Evolutionary conservation across 2,329 filamentous ascomycete species (phyloP).

Genomic region (Fusarium pseudocircinatum): DNA sequence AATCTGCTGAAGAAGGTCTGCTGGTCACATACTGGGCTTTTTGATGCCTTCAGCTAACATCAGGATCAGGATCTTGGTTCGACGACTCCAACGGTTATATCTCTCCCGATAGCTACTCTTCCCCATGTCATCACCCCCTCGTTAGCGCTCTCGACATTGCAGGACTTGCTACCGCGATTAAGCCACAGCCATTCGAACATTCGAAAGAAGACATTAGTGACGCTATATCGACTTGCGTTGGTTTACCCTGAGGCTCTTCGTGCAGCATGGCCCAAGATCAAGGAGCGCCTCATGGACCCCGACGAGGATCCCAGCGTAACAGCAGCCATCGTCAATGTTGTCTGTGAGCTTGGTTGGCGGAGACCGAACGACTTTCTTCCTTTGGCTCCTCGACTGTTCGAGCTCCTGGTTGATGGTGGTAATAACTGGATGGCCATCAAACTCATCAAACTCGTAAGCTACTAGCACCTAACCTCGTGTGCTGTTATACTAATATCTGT

Average conservation of each 20-base stretch:
- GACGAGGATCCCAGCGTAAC: conserved; percentile 92
- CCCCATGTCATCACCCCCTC: conserved; percentile 94
- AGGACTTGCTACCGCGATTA: conserved; percentile 86
- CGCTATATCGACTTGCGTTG: conserved; percentile 89
- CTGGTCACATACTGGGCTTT: background rate
- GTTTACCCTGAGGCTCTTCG: conserved; percentile 96
- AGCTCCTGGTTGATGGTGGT: conserved; percentile 87
- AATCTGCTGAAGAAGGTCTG: conserved; percentile 92
- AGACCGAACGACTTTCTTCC: conserved; percentile 93
- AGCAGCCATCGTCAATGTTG: conserved; percentile 94
- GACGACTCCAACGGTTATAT: conserved; percentile 78
- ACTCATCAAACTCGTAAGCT: conserved; percentile 89
- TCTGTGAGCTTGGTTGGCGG: conserved; percentile 95
- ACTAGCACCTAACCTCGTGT: no score
- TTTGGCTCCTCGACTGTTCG: conserved; percentile 89
- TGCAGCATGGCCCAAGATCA: conserved; percentile 96
- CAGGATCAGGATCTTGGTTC: conserved; percentile 71
- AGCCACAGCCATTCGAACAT: conserved; percentile 87
- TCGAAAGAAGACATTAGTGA: conserved; percentile 95
- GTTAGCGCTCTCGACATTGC: conserved; percentile 87
- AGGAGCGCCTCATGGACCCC: conserved; percentile 90
- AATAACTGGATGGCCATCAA: conserved; percentile 99
- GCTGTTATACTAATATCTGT: background rate
- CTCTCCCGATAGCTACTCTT: conserved; percentile 87
- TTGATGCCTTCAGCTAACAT: background rate